A percentile compares a stretch with the other conserved stretches of the same genome.
These are phyloP conservation scores for Trichoderma polysporum DNA, from an alignment of 2,329 filamentous ascomycete species.

Conservation along the genomic window DNA sequence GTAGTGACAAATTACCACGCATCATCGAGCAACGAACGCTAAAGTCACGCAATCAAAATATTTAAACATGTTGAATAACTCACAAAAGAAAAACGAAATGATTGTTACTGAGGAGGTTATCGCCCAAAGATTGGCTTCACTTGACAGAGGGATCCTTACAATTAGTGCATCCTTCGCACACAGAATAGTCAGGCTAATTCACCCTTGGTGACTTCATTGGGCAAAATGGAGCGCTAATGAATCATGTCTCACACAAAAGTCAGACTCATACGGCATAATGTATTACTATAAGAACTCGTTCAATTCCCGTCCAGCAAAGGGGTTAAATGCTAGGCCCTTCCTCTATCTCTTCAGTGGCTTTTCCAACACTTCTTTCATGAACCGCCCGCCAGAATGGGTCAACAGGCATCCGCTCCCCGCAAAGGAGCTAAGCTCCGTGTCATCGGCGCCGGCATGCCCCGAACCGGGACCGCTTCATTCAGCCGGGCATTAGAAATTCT, in stretches of 20 bases:
- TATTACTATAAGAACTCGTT: not conserved
- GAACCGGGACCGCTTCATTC: conserved; percentile 30
- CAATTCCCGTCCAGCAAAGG: not conserved
- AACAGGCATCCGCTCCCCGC: conserved; percentile 26
- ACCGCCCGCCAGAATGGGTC: conserved; percentile 20
- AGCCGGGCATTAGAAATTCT: conserved; percentile 28
- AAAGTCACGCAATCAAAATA: not conserved
- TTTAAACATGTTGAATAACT: not conserved
- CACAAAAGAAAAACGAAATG: not conserved
- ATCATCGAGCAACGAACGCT: not conserved
- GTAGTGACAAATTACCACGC: not conserved
- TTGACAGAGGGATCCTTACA: not conserved
- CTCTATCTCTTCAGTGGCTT: no score
- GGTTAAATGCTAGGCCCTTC: not conserved
- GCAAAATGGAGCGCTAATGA: not conserved
- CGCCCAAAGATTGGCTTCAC: not conserved
- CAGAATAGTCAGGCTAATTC: not conserved
- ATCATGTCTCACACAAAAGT: not conserved
- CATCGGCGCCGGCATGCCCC: conserved; percentile 30
- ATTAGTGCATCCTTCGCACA: not conserved
- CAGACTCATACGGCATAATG: not conserved
- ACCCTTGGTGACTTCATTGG: not conserved
- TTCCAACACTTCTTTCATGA: not conserved
- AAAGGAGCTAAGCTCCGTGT: conserved; percentile 26
- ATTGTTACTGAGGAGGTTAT: not conserved